Evolutionary conservation across 2,329 filamentous ascomycete genomes (phyloP).

Genomic region (Colletotrichum somersetense): DNA sequence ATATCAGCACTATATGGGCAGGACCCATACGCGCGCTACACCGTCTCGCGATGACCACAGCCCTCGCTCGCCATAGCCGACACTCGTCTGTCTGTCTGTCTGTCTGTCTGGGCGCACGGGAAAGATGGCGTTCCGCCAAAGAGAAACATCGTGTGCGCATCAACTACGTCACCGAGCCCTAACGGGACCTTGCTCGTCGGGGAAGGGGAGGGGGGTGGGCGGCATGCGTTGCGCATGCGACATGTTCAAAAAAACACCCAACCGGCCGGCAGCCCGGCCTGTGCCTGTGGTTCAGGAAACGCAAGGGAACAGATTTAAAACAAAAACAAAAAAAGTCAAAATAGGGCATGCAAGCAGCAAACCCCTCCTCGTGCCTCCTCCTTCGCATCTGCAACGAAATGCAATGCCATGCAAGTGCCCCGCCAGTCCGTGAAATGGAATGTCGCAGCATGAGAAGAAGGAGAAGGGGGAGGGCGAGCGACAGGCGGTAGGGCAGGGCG

Average conservation of each 20-base stretch:
- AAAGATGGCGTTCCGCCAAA: not conserved
- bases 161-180: slow-evolving; percentile 39
- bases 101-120: not conserved
- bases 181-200: slow-evolving; percentile 23
- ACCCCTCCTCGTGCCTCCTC: slow-evolving; percentile 29
- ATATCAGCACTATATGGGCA: slow-evolving; percentile 24
- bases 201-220: no score
- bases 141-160: slow-evolving; percentile 29
- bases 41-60: slow-evolving; percentile 16
- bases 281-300: slow-evolving; percentile 8
- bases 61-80: slow-evolving; percentile 2
- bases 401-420: slow-evolving; percentile 40
- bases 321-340: slow-evolving; percentile 6
- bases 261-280: slow-evolving; percentile 20
- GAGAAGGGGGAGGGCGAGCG: no score
- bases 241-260: slow-evolving; percentile 23
- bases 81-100: not conserved
- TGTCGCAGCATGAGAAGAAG: slow-evolving; percentile 8
- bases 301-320: not conserved
- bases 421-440: slow-evolving; percentile 32
- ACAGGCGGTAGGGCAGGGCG: slow-evolving; percentile 27
- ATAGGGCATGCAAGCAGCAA: slow-evolving; percentile 31
- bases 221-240: slow-evolving; percentile 11
- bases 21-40: slow-evolving; percentile 10
- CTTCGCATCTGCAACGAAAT: slow-evolving; percentile 40